Percentiles rank a stretch among this genome's conserved stretches.
phyloP scores from a whole-genome alignment of 495 filamentous ascomycete species.

The Monascus purpureus region DNA sequence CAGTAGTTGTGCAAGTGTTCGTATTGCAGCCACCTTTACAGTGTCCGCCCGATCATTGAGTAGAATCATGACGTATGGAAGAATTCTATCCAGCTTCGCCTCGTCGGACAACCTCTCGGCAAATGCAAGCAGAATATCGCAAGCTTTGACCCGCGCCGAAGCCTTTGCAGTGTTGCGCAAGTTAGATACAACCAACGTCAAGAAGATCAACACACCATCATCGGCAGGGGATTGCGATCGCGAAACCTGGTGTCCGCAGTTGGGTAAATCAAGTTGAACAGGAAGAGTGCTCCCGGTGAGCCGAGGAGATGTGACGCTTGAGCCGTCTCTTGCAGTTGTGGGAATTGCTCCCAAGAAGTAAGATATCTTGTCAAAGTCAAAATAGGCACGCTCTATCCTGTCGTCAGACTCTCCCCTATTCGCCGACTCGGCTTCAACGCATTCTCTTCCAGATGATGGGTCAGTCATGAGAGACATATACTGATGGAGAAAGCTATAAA shows the following conservation, averaged over 20 bases:
- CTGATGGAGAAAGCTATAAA: conserved; percentile 92
- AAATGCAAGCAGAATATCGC: conserved; percentile 87
- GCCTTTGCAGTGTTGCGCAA: conserved; percentile 79
- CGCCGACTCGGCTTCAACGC: conserved; percentile 44
- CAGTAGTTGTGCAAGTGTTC: conserved; percentile 75
- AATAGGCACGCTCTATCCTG: conserved; percentile 79
- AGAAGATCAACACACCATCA: conserved; percentile 85
- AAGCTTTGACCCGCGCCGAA: conserved; percentile 76
- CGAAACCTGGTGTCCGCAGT: conserved; percentile 51
- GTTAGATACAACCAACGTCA: conserved; percentile 76
- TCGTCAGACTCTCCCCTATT: conserved; percentile 78
- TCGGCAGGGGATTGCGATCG: conserved; percentile 32
- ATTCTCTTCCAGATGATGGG: conserved; percentile 61
- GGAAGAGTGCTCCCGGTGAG: conserved; percentile 42
- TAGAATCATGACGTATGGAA: conserved; percentile 76
- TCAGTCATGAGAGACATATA: conserved; percentile 96
- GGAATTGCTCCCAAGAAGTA: conserved; percentile 57
- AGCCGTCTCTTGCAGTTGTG: conserved; percentile 8
- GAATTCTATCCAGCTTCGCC: conserved; percentile 85
- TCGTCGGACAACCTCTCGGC: conserved; percentile 87
- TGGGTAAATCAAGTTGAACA: conserved; percentile 79
- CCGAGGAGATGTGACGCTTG: conserved; percentile 10
- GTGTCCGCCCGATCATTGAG: conserved; percentile 68
- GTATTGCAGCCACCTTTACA: conserved; percentile 72
- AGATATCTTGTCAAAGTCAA: conserved; percentile 95